These are phyloP conservation scores for Tephrocybe rancida DNA, from an alignment of 768 basidiomycete species.

Conservation along the genomic window DNA sequence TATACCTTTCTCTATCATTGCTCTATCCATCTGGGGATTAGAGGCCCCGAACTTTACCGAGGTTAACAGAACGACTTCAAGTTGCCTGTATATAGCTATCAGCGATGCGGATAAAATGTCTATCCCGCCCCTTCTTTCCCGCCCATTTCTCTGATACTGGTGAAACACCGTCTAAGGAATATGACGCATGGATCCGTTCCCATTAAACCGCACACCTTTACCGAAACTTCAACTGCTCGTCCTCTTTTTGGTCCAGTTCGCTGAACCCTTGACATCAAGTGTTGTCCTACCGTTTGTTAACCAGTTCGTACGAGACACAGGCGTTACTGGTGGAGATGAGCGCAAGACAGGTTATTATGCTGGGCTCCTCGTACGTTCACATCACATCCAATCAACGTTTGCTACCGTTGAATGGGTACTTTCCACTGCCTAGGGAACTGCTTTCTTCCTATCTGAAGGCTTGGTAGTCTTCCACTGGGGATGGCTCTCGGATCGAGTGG, in stretches of 20 bases:
- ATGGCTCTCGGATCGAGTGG: constrained; percentile 35
- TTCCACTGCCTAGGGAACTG: constrained; percentile 31
- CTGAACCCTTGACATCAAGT: constrained; percentile 44
- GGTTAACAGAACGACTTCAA: too few species aligned
- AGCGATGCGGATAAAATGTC: too few species aligned
- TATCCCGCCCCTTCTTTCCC: too few species aligned
- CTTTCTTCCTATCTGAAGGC: constrained; percentile 37
- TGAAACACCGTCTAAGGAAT: too few species aligned
- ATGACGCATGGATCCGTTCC: not conserved
- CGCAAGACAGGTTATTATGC: constrained; percentile 50
- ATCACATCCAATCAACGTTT: not conserved
- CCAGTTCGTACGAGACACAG: constrained; percentile 46
- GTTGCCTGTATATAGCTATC: too few species aligned
- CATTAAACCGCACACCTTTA: constrained; percentile 33
- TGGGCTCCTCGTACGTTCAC: constrained; percentile 42
- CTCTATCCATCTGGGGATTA: too few species aligned
- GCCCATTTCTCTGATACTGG: too few species aligned
- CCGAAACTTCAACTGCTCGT: constrained; percentile 42
- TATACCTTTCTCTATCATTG: too few species aligned
- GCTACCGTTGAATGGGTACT: not conserved
- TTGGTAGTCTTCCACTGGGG: constrained; percentile 34
- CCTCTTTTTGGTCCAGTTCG: constrained; percentile 39
- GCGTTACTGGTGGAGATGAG: constrained; percentile 46
- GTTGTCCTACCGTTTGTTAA: constrained; percentile 52
- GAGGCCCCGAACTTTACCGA: too few species aligned